Base-by-base conservation (phyloP, 1,284 basidiomycete genomes). In the Pseudozyma hubeiensis region DNA sequence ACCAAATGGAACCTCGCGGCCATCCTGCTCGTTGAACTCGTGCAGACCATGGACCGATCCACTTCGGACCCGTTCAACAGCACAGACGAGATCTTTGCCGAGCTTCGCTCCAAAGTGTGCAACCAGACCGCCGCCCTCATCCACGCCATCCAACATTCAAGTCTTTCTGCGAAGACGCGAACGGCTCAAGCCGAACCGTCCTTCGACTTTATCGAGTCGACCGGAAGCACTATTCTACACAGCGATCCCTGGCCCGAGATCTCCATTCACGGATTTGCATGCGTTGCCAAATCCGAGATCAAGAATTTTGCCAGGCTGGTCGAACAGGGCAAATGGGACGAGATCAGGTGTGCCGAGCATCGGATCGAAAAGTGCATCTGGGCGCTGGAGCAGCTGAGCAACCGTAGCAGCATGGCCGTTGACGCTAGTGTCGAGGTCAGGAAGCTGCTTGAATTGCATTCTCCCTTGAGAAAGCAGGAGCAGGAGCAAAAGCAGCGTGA, bases 241-340 rank as follows among this genome's bases (percentile, higher is more conserved):
- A 66, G 50, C 49, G 69, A 72, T 49, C 69, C 69, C 7, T 72
- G 69, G 69, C 52, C 64, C 9, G 69, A 72, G 43, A 72, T 72
- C 35, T 58, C 60, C 34, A 55, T 66, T 9, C 60, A 66, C 37
- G 54, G 59, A 0, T 63, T 72, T 11, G 49, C 60, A 4, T 56
- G 53, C 17, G 60, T 72, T 0, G 69, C 64, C 33, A 72, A 72
- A 39, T 56, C 51, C 52, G 69, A 72, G 60, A 66, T 72, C 46
- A 62, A 61, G 34, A 44, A 50, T 5, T 56, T 66, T 17, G 43
- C 37, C 10, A 29, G 16, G 13, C 19, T 66, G 7, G 64, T 46
- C 7, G 37, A 43, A n/a, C 19, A 46, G 8, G 44, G 19, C 1
- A 50, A 17, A 17, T 72, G 69, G 69, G 51, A 57, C 7, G 69